These are phyloP conservation scores for Podosphaera leucotricha DNA, from an alignment of 2,329 filamentous ascomycete genomes.

Conservation along the genomic window DNA sequence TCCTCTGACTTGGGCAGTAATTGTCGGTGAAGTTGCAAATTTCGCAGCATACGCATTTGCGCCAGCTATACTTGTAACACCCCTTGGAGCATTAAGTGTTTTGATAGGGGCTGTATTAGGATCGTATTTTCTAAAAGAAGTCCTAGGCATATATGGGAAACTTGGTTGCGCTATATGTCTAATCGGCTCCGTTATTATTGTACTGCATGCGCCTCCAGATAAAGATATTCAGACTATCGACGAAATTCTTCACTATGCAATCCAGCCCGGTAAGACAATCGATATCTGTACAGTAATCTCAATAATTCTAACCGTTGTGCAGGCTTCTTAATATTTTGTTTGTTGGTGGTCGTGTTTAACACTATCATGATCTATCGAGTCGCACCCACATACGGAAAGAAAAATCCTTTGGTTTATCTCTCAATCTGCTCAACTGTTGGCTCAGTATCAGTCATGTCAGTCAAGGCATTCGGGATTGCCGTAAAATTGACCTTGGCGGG, in stretches of 20 bases:
- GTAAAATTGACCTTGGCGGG: conserved; percentile 83
- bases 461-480: conserved; percentile 96
- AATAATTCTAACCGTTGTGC: conserved; percentile 2
- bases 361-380: conserved; percentile 91
- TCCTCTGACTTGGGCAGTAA: conserved; percentile 33
- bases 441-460: conserved; percentile 94
- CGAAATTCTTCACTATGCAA: conserved; percentile 71
- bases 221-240: conserved; percentile 79
- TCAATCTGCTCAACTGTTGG: conserved; percentile 96
- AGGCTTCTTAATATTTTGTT: conserved; percentile 81
- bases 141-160: conserved; percentile 74
- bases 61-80: conserved; percentile 93
- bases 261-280: conserved; percentile 52
- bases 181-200: conserved; percentile 89
- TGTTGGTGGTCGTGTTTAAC: conserved; percentile 60
- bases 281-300: neutral
- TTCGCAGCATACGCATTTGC: conserved; percentile 97
- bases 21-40: conserved; percentile 82
- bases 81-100: conserved; percentile 78
- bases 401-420: conserved; percentile 86
- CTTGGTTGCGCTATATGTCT: conserved; percentile 90
- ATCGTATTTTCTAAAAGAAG: conserved; percentile 81
- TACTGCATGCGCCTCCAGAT: conserved; percentile 87
- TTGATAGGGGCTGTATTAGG: conserved; percentile 86
- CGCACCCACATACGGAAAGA: conserved; percentile 72